Evolutionary conservation across 176 grass and related monocot genomes (phyloP), one percentile per base, ranked within the genome.

Genomic region (Metroxylon sagu): DNA sequence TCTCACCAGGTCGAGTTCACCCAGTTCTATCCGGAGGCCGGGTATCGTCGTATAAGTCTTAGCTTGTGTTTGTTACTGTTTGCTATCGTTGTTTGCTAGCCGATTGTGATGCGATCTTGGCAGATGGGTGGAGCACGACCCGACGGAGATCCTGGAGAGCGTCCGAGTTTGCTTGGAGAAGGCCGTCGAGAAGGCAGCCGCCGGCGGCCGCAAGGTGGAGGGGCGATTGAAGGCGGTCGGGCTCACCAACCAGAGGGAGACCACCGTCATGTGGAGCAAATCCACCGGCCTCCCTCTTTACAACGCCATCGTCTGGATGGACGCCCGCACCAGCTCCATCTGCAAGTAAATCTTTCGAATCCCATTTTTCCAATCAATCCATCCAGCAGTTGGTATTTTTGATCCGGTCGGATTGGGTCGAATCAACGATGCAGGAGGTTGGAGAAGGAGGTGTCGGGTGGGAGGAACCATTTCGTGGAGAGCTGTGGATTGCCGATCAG

Each of bases 261-360:
- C 93, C 16, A 88, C 84, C 0, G 87, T 97, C 55, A 69, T 88
- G 67, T 97, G 93, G 93, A 88, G 89, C 53, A 94, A 85, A 79
- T 86, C 93, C 62, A 92, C 93, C 49, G 87, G 93, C 3, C 74
- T 26, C 70, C 93, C 93, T 3, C 70, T 97, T 1, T 83, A 97
- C 70, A 92, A 97, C 67, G 93, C 93, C 5, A 83, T 97, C 73
- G 93, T 97, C 49, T 92, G 93, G 93, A 97, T 92, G 93, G 93
- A 97, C 74, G 87, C 66, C 49, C 93, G 93, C 54, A 97, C 93
- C 59, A 91, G 84, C 63, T 53, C 84, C 17, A 77, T 97, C 53
- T 97, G 93, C 84, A 80, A 79, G 84, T 90, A 5, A 48, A 19
- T 14, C 17, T 63, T 59, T 75, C 35, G 14, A 43, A 43, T 43